Base-by-base conservation (phyloP, 257 asterid genomes). In the Solanum peruvianum region DNA sequence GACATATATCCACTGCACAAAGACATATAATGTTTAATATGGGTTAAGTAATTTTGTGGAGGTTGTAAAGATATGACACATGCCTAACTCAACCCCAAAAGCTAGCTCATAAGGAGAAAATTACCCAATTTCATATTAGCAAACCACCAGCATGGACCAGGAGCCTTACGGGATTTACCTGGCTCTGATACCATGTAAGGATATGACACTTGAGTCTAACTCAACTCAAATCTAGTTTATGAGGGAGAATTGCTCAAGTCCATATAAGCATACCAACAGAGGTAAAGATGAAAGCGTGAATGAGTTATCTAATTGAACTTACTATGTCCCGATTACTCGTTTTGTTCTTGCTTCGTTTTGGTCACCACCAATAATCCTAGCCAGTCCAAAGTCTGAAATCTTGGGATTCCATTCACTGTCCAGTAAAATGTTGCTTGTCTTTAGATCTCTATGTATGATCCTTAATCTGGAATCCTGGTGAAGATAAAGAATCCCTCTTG, bases 1-100 rank as follows among this genome's bases (percentile, higher is more conserved):
- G 94, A 88, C 90, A 89, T 92, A 77, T 92, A 92, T 20, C 93
- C 93, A 87, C 94, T 92, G 90, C 73, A 89, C 25, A 45, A 86
- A 52, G 49, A 86, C 27, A 86, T 20, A 56, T 52, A 31, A 75
- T 31, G 72, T 11, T 78, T 66, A 35, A 42, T 62, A 23, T 18
- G 31, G 49, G 6, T 18, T 41, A 45, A 33, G 44, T 45, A 56
- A 52, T 87, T 56, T 77, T 41, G 12, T 42, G 37, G 10, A 23
- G 10, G n/a, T 20, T 11, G 25, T 67, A 44, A 42, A 13, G 31
- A 12, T 87, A 1, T 56, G 12, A 3, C 25, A 56, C 66, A 56
- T 56, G 5, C 11, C 64, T 18, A 56, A 56, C 64, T 56, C 64
- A 18, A 18, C 64, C 2, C 25, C 64, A 56, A 56, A 56, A 56